Evolutionary conservation across 2,329 filamentous ascomycete genomes (phyloP).

Genomic region (Acrocalymma vagum): DNA sequence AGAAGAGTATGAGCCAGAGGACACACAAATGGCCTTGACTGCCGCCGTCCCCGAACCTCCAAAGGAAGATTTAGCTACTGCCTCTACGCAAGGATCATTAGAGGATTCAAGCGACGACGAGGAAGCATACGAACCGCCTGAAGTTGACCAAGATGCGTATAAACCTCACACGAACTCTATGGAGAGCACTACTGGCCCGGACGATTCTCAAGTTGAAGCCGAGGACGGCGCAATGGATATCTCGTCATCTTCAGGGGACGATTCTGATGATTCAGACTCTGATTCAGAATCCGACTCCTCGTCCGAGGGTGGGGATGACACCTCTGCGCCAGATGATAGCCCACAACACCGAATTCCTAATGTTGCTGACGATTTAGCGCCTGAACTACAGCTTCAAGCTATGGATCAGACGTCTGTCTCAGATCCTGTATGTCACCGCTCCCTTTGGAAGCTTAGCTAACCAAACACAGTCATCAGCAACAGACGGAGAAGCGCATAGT

Average conservation of each 20-base stretch:
- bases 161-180: constrained; percentile 10
- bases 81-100: too few relatives aligned
- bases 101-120: constrained; percentile 35
- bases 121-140: constrained; percentile 42
- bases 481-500: constrained; percentile 28
- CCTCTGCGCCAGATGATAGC: constrained; percentile 18
- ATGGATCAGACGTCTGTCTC: constrained; percentile 11
- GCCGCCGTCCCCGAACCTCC: constrained; percentile 7
- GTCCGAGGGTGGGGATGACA: constrained; percentile 18
- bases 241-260: constrained; percentile 35
- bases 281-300: constrained; percentile 25
- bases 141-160: constrained; percentile 28
- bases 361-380: constrained; percentile 49
- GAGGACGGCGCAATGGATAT: constrained; percentile 47
- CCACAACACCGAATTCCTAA: constrained; percentile 18
- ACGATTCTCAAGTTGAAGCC: constrained; percentile 20
- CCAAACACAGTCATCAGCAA: constrained; percentile 17
- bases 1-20: constrained; percentile 43
- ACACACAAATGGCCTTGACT: constrained; percentile 10
- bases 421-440: constrained; percentile 30
- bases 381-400: constrained; percentile 44
- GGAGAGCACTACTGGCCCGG: not conserved
- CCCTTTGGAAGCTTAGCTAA: constrained; percentile 21
- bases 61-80: too few relatives aligned
- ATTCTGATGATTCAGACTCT: constrained; percentile 33